These are phyloP conservation scores for Hortaea werneckii DNA, from an alignment of 2,329 filamentous ascomycete genomes.

Conservation along the genomic window DNA sequence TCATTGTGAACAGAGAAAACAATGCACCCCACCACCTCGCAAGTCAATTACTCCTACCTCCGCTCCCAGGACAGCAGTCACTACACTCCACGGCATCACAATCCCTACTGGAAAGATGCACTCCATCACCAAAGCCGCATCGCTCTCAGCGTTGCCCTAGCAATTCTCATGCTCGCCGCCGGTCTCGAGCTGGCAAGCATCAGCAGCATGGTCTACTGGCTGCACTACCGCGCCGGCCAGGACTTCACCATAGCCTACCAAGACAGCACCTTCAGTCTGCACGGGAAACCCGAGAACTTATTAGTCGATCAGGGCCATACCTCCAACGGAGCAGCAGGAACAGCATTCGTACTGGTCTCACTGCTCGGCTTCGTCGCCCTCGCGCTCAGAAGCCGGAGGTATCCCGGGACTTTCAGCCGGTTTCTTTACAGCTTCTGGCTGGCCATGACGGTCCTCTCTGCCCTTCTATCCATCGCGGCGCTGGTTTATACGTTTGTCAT, in stretches of 20 bases:
- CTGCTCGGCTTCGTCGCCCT: conserved; percentile 18
- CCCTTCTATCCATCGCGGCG: conserved; percentile 15
- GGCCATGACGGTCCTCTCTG: conserved; percentile 13
- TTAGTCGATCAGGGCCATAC: conserved; percentile 22
- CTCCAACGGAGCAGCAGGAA: conserved; percentile 22
- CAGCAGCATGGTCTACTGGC: conserved; percentile 20
- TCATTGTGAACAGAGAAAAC: too few species aligned
- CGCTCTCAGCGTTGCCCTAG: conserved; percentile 8
- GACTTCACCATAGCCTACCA: conserved; percentile 14
- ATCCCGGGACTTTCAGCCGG: neutral
- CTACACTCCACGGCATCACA: too few species aligned
- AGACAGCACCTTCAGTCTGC: conserved; percentile 24
- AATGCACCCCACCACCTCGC: too few species aligned
- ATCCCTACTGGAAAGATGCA: too few species aligned
- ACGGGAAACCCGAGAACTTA: conserved; percentile 31
- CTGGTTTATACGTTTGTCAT: conserved; percentile 19
- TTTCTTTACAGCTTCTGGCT: conserved; percentile 15
- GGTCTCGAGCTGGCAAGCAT: conserved; percentile 20
- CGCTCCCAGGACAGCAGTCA: too few species aligned
- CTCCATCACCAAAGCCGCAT: neutral
- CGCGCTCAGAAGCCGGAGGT: conserved; percentile 8
- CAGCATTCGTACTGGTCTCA: conserved; percentile 21
- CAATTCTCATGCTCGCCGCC: conserved; percentile 16
- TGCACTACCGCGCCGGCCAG: conserved; percentile 15
- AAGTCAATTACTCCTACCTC: too few species aligned